Evolutionary conservation across 768 basidiomycete species (phyloP), one percentile per base, ranked within the genome.

Genomic region (Agrocybe chaxingu): DNA sequence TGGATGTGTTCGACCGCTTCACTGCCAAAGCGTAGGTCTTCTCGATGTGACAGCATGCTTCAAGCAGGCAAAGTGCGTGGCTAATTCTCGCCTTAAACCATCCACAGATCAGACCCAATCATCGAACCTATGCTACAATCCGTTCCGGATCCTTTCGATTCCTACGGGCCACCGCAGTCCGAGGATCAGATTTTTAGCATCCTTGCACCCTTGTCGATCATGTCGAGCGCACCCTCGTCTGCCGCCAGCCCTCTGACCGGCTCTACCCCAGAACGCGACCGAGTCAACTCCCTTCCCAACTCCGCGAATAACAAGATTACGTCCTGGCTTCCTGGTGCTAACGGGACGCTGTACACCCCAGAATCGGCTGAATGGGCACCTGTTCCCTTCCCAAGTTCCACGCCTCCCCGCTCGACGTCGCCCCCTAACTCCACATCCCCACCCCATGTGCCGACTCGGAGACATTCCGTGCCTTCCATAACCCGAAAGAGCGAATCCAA

Each of bases 121-220:
- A 82, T 98, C 48, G 93, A 98, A 63, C 88, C 88, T 1, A 88
- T 98, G 83, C 73, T 98, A 2, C 86, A 92, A 66, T 80, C 87
- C 7, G 79, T 95, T 42, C 93, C 93, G 13, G 94, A 97, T 65
- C 91, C 94, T 31, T 96, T 96, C 55, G 93, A 96, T 56, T 81
- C 91, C 0, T 96, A 96, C 60, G 92, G 91, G 3, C 89, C 89
- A 16, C 86, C 88, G 2, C 89, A 87, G 58, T 76, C 89, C 37
- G 90, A 94, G 65, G 87, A 93, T 60, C 87, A 92, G 63, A 94
- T 97, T 56, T 96, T 96, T 70, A 91, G 84, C 63, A 95, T 97
- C 53, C 78, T 98, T 1, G 85, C 92, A 4, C 94, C 95, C 2
- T 75, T 92, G 31, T 87, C 88, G 31, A 84, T 91, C 51, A 85